Base-by-base conservation (phyloP, 2,329 filamentous ascomycete genomes). In the Ascochyta lentis region DNA sequence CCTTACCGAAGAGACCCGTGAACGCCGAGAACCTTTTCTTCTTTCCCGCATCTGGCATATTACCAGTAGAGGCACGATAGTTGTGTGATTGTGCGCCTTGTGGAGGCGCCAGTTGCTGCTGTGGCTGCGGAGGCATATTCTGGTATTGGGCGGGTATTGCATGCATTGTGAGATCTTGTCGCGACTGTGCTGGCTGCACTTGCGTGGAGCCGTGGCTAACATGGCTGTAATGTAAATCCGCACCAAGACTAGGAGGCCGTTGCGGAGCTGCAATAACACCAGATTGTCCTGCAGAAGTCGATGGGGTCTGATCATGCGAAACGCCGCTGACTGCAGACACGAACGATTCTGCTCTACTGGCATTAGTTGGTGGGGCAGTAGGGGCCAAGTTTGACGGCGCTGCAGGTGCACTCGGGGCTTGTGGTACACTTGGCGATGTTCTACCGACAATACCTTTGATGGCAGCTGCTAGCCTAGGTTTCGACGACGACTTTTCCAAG, bases 21-120 rank as follows among this genome's bases (percentile, higher is more conserved):
- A 82, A 59, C 3, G 72, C 64, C 2, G 79, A 81, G 43, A 80
- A 79, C 31, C 79, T 72, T 51, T 79, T 80, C 59, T 80, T 80
- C 62, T 74, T 76, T 46, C 67, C 65, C 3, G 56, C 45, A 34
- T 73, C 68, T 13, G 66, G 58, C 9, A 59, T 50, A 6, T 50
- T 52, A n/a, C 66, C 54, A 2, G 59, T 59, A 24, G 61, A 47
- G 13, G 58, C 46, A 39, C 60, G 63, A 37, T 61, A 52, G 4
- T 56, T 19, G 27, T 65, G 63, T 8, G 45, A 44, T 13, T 66
- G 59, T 16, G 35, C 49, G n/a, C 29, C 38, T 10, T 51, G 54
- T 38, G 16, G 60, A 39, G n/a, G 57, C 46, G 10, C 47, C 58
- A n/a, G 50, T 13, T 55, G 52, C 31, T 47, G 53, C 23, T 39